Conservation (phyloP, 2,329 filamentous ascomycete species). For the Diaporthe sp. region DNA sequence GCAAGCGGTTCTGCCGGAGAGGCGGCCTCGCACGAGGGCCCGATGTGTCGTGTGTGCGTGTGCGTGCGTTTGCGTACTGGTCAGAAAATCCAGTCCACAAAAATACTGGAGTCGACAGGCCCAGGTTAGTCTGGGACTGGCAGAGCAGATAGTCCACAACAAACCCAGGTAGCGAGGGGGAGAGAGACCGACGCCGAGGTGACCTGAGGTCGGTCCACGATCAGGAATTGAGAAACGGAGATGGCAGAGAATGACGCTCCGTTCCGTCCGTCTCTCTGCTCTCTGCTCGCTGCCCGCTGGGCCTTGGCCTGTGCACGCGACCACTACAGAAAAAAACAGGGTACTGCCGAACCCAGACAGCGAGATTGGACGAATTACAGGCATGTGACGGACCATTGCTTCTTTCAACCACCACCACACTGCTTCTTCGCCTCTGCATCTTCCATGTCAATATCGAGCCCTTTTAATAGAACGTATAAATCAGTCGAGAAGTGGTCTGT, state of each 20-base stretch:
- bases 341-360: background rate
- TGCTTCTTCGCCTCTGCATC: background rate
- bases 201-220: constrained; percentile 20
- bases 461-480: background rate
- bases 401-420: constrained; percentile 27
- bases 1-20: constrained; percentile 16
- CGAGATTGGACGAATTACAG: constrained; percentile 14
- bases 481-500: background rate
- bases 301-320: constrained; percentile 40
- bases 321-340: constrained; percentile 7
- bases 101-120: background rate
- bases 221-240: constrained; percentile 7
- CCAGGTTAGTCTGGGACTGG: background rate
- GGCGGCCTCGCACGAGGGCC: constrained; percentile 33
- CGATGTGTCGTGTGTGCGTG: constrained; percentile 13
- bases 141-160: background rate
- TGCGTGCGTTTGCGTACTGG: background rate
- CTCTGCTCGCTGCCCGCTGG: background rate
- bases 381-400: constrained; percentile 38
- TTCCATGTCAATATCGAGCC: background rate
- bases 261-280: background rate
- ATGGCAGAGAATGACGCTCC: constrained; percentile 27
- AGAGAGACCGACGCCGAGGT: constrained; percentile 22
- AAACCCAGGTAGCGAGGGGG: background rate
- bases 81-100: background rate